A percentile compares a stretch with the other conserved stretches of the same genome.
Evolutionary conservation across 2,329 filamentous ascomycete species (phyloP).

Genomic region (Kalaharituber pfeilii): DNA sequence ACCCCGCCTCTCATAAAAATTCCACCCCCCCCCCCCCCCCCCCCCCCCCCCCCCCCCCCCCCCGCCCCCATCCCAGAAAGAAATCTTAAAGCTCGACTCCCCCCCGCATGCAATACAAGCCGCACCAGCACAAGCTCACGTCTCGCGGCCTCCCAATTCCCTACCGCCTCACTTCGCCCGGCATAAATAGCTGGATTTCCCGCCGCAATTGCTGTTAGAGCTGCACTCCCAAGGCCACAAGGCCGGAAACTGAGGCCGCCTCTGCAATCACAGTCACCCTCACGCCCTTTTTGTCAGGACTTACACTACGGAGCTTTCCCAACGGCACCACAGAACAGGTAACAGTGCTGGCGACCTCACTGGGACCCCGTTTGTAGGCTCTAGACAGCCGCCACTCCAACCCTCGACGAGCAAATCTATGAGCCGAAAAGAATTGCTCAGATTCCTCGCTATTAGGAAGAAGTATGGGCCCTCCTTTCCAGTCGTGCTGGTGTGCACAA

Average conservation of each 20-base stretch:
- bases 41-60: constrained; percentile 4
- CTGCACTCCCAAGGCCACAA: too few relatives aligned
- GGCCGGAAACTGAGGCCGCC: too few relatives aligned
- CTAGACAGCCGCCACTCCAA: constrained; percentile 21
- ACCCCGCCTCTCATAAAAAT: neutral
- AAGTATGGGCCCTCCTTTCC: constrained; percentile 28
- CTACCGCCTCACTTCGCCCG: too few relatives aligned
- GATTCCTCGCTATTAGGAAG: constrained; percentile 90
- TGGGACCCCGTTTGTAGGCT: constrained; percentile 18
- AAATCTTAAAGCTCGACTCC: neutral
- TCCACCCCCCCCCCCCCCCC: constrained; percentile 4
- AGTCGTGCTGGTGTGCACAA: neutral
- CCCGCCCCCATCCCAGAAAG: neutral
- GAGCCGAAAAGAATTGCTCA: constrained; percentile 77
- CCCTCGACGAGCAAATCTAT: constrained; percentile 37
- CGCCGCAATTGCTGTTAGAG: too few relatives aligned
- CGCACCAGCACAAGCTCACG: too few relatives aligned
- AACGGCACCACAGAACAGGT: constrained; percentile 2
- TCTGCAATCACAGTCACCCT: too few relatives aligned
- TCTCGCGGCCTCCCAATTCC: too few relatives aligned
- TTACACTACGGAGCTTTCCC: neutral
- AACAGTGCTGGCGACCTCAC: constrained; percentile 20
- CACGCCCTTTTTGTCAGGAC: too few relatives aligned
- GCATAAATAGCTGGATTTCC: too few relatives aligned
- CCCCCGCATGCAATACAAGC: neutral